A percentile compares a stretch with the other conserved stretches of the same genome.
These are phyloP conservation scores for Litchi chinensis DNA, from an alignment of 345 rosid species.

Conservation along the genomic window DNA sequence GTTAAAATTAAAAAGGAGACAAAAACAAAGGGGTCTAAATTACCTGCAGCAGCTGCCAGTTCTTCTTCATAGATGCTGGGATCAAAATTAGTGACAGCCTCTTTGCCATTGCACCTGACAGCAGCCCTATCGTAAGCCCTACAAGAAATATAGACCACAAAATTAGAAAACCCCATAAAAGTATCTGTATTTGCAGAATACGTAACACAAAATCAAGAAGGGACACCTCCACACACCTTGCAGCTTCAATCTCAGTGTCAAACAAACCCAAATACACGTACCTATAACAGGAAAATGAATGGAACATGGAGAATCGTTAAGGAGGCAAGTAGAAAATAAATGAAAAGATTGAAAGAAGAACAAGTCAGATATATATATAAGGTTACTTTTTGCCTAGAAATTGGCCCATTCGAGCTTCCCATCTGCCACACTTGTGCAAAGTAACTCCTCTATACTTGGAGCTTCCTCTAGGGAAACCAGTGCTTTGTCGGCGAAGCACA, in stretches of 20 bases:
- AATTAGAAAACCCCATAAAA: slow-evolving; percentile 4
- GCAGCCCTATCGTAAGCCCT: slow-evolving; percentile 94
- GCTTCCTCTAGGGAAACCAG: slow-evolving; percentile 94
- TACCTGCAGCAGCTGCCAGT: slow-evolving; percentile 48
- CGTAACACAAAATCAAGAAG: not conserved
- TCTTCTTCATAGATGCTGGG: slow-evolving; percentile 75
- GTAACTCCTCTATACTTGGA: slow-evolving; percentile 97
- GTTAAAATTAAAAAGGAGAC: too few relatives aligned
- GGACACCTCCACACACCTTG: slow-evolving; percentile 47
- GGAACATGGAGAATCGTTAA: not conserved
- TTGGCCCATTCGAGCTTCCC: slow-evolving; percentile 99
- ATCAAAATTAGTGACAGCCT: slow-evolving; percentile 92
- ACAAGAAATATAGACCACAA: slow-evolving; percentile 5
- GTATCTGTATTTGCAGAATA: not conserved
- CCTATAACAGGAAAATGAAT: slow-evolving; percentile 39
- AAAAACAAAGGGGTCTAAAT: not conserved
- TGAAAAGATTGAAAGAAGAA: not conserved
- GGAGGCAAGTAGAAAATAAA: not conserved
- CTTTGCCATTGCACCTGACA: slow-evolving; percentile 91
- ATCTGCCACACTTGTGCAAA: slow-evolving; percentile 96
- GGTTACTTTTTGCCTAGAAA: slow-evolving; percentile 85
- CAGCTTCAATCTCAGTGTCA: slow-evolving; percentile 94
- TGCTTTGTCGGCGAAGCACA: slow-evolving; percentile 92
- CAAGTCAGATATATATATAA: not conserved
- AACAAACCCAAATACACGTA: slow-evolving; percentile 92